Evolutionary conservation across 2,329 filamentous ascomycete species (phyloP).

Genomic region (Curvularia spicifera): DNA sequence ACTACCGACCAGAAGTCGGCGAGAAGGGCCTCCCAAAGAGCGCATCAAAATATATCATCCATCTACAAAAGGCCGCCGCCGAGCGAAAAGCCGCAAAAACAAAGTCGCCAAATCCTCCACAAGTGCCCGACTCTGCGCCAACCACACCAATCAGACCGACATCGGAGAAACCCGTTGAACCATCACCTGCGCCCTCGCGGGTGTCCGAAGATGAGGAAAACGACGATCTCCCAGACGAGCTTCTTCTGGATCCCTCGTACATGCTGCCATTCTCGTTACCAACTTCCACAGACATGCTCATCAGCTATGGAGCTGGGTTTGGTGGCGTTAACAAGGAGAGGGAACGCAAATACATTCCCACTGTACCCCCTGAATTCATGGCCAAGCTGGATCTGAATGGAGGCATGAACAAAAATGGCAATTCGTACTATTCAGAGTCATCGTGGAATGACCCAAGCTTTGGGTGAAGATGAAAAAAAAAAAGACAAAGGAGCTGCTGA

Average conservation of each 20-base stretch:
- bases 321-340: conserved; percentile 90
- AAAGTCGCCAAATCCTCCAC: conserved; percentile 42
- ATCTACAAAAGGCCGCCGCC: conserved; percentile 76
- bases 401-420: conserved; percentile 42
- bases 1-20: conserved; percentile 93
- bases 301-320: conserved; percentile 93
- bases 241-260: conserved; percentile 85
- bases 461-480: conserved; percentile 31
- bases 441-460: conserved; percentile 46
- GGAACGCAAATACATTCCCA: conserved; percentile 94
- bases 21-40: conserved; percentile 90
- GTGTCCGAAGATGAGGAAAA: conserved; percentile 62
- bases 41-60: conserved; percentile 82
- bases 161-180: conserved; percentile 31
- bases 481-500: background rate
- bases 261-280: conserved; percentile 96
- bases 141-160: conserved; percentile 42
- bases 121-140: conserved; percentile 44
- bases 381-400: conserved; percentile 75
- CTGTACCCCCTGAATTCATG: conserved; percentile 90
- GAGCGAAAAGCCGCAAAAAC: conserved; percentile 50
- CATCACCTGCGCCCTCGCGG: conserved; percentile 43
- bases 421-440: conserved; percentile 40
- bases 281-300: conserved; percentile 95
- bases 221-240: conserved; percentile 72